Percentiles rank a stretch among this genome's conserved stretches.
Evolutionary conservation across 2,329 filamentous ascomycete species (phyloP).

Genomic region (Juglanconis sp.): DNA sequence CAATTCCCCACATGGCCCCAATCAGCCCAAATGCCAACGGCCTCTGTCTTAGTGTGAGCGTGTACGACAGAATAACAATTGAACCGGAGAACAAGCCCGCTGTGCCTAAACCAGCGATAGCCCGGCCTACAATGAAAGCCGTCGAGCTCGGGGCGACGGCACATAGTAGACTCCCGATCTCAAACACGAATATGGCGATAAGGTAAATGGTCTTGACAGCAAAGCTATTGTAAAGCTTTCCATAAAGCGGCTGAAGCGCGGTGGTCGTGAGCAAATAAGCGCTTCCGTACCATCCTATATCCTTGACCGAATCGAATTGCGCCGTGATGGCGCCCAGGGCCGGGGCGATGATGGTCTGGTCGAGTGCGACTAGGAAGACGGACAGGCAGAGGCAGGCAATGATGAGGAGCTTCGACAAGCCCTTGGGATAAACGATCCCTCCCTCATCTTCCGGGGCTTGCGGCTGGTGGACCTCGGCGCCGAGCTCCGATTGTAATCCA

Average conservation of each 20-base stretch:
- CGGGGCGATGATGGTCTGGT: conserved; percentile 51
- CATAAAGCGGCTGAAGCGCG: conserved; percentile 48
- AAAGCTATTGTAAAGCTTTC: conserved; percentile 48
- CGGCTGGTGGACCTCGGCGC: not conserved
- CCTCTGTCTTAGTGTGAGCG: conserved; percentile 51
- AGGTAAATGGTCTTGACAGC: conserved; percentile 46
- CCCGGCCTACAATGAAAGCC: conserved; percentile 50
- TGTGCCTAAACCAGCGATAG: conserved; percentile 49
- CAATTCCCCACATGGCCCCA: conserved; percentile 54
- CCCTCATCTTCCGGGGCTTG: conserved; percentile 16
- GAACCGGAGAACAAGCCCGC: conserved; percentile 50
- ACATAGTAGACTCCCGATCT: conserved; percentile 33
- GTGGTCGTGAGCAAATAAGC: conserved; percentile 48
- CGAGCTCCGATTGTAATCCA: not conserved
- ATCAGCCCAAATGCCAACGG: conserved; percentile 53
- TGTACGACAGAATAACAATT: conserved; percentile 44
- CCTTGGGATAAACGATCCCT: conserved; percentile 35
- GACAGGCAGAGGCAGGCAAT: conserved; percentile 42
- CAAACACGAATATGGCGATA: conserved; percentile 30
- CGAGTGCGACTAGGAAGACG: conserved; percentile 48
- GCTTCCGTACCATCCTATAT: conserved; percentile 53
- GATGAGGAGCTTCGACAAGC: conserved; percentile 38
- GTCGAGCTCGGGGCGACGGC: conserved; percentile 43
- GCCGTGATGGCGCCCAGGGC: conserved; percentile 50
- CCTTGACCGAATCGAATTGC: conserved; percentile 41